phyloP scores from a whole-genome alignment of 495 filamentous ascomycete genomes.

The Lepraria neglecta region DNA sequence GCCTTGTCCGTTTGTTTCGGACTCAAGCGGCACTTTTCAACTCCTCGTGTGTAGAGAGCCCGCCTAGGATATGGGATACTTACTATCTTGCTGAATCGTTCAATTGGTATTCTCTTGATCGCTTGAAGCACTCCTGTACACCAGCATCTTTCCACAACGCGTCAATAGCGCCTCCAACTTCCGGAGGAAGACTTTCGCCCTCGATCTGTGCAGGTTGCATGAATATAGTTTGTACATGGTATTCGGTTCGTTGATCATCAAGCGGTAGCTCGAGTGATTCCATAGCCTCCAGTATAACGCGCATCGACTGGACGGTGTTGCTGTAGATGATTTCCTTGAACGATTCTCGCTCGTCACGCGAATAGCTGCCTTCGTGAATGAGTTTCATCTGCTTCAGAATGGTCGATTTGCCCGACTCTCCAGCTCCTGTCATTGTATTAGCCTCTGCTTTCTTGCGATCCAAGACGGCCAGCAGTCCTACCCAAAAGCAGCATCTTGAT shows the following conservation, averaged over 20 bases:
- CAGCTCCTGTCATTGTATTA: constrained; percentile 61
- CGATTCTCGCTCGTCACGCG: constrained; percentile 51
- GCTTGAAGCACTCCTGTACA: constrained; percentile 92
- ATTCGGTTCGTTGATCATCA: constrained; percentile 80
- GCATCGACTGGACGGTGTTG: constrained; percentile 95
- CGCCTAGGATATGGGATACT: constrained; percentile 34
- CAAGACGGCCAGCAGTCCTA: constrained; percentile 41
- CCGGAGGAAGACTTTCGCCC: constrained; percentile 86
- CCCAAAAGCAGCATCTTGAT: constrained; percentile 99
- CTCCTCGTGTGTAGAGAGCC: neutral
- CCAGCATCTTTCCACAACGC: constrained; percentile 91
- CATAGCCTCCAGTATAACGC: constrained; percentile 93
- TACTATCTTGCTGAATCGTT: constrained; percentile 99
- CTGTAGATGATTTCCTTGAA: constrained; percentile 97
- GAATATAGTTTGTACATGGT: constrained; percentile 92
- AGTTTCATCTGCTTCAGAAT: constrained; percentile 98
- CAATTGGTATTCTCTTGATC: constrained; percentile 91
- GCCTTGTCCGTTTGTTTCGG: neutral
- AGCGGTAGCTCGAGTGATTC: constrained; percentile 85
- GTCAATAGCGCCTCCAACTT: constrained; percentile 89
- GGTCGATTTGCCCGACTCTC: constrained; percentile 99
- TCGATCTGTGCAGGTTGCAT: constrained; percentile 95
- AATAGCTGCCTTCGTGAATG: constrained; percentile 53
- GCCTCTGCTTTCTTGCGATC: neutral
- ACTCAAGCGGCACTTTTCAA: neutral